Conservation (phyloP, 345 rosid species). For the Eucalyptus sp. region DNA sequence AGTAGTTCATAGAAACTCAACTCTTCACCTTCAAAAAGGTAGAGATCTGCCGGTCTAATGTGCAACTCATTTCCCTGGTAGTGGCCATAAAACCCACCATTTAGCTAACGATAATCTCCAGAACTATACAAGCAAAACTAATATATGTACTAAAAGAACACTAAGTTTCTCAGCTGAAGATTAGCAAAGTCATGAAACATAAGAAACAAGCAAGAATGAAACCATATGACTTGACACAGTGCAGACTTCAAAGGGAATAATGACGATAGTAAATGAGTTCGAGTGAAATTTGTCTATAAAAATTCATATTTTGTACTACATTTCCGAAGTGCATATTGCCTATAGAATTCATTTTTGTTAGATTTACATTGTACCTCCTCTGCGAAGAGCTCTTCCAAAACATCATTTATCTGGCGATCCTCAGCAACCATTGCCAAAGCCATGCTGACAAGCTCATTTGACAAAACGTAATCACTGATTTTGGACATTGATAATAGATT, state of each 20-base stretch:
- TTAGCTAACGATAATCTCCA: not conserved
- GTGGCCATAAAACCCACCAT: not conserved
- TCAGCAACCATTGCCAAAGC: conserved; percentile 82
- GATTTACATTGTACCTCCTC: conserved; percentile 43
- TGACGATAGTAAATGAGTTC: not conserved
- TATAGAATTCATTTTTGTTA: not conserved
- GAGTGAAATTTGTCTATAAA: not conserved
- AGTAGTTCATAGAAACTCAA: conserved; percentile 54
- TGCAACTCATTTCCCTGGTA: conserved; percentile 68
- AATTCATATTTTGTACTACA: not conserved
- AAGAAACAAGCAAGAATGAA: not conserved
- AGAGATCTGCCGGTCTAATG: conserved; percentile 47
- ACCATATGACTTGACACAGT: not conserved
- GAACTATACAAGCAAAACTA: not conserved
- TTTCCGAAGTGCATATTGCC: not conserved
- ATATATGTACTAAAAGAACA: not conserved
- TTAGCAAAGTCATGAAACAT: not conserved
- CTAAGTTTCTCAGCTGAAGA: not conserved
- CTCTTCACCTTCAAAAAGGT: conserved; percentile 45
- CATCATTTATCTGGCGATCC: conserved; percentile 61
- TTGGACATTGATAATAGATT: conserved; percentile 56
- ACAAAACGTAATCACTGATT: conserved; percentile 64
- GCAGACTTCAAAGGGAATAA: not conserved
- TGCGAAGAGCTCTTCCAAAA: conserved; percentile 60
- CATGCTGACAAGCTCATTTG: conserved; percentile 80